These are phyloP conservation scores for Boletus vinaceobasis DNA, from an alignment of 768 basidiomycete genomes.

Conservation along the genomic window DNA sequence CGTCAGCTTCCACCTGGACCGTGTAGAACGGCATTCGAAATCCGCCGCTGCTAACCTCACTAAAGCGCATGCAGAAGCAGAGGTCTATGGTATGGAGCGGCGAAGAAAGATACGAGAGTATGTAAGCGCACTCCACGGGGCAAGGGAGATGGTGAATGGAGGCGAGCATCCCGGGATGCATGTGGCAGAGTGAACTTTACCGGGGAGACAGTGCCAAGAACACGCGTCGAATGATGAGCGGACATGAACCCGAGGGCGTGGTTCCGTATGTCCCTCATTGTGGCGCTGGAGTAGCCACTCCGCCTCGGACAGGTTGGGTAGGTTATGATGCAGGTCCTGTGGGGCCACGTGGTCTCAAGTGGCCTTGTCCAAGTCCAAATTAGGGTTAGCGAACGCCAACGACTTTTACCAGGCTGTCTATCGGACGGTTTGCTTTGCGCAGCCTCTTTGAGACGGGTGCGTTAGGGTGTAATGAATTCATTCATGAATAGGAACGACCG, in stretches of 20 bases:
- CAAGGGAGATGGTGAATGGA: neutral
- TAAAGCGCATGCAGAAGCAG: slow-evolving; percentile 55
- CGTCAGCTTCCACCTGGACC: slow-evolving; percentile 31
- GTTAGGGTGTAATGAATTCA: no score
- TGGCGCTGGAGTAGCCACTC: neutral
- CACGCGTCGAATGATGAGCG: neutral
- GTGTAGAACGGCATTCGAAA: slow-evolving; percentile 39
- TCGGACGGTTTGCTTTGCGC: no score
- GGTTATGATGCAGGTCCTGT: neutral
- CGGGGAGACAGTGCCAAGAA: neutral
- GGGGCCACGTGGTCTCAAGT: no score
- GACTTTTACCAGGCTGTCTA: no score
- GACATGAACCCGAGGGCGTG: neutral
- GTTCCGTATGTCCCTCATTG: neutral
- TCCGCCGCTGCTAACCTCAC: slow-evolving; percentile 57
- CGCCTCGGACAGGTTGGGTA: neutral
- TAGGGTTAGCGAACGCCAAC: no score
- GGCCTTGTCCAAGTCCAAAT: no score
- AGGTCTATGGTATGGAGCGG: slow-evolving; percentile 51
- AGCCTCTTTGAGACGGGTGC: no score
- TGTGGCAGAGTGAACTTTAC: neutral
- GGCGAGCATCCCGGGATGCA: neutral
- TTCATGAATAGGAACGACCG: no score
- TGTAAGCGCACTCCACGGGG: slow-evolving; percentile 35
- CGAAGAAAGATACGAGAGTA: slow-evolving; percentile 49